Base-by-base conservation (phyloP, 1,284 basidiomycete genomes). In the Cerrena zonata region DNA sequence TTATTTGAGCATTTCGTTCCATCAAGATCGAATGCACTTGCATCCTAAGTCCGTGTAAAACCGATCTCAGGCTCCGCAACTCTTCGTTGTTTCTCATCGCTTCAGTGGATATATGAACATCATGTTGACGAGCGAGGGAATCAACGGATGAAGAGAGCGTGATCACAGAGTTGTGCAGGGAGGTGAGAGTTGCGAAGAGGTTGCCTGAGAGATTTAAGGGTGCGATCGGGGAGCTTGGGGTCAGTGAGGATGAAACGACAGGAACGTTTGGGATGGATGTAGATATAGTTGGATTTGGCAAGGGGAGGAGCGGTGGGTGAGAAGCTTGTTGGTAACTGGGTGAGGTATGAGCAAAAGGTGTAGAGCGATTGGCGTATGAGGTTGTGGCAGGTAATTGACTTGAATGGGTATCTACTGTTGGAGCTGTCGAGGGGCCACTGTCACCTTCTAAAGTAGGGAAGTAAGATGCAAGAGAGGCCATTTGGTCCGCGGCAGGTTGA, bases 11-110 rank as follows among this genome's bases (percentile, higher is more conserved):
- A 64, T 82, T 82, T 50, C 82, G 71, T 42, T 84, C 81, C 78
- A 84, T 78, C 78, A 86, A 79, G 53, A 86, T 76, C 45, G 75
- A 72, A 58, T 84, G 83, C 55, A 88, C 82, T 76, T 91, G 90
- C 78, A 91, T 87, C 43, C 90, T 74, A 53, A 94, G 67, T 0
- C 89, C 88, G 54, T 89, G 84, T 41, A 92, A 76, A 47, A 80
- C 84, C 19, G 80, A 85, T 50, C 86, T 76, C 51, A 93, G 61
- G 10, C 82, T 80, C 52, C 82, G 80, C 24, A 91, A 74, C 62
- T 93, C 90, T 58, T 92, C 90, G 47, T 80, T 80, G 45, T 86
- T 72, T 45, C 89, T 73, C 60, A 89, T 71, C 40, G 75, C 78
- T 65, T 91, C 89, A 49, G 89, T 86, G 40, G 81, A 78, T 36